These are phyloP conservation scores for Metschnikowia matae DNA, from an alignment of 805 yeast species.

Conservation along the genomic window DNA sequence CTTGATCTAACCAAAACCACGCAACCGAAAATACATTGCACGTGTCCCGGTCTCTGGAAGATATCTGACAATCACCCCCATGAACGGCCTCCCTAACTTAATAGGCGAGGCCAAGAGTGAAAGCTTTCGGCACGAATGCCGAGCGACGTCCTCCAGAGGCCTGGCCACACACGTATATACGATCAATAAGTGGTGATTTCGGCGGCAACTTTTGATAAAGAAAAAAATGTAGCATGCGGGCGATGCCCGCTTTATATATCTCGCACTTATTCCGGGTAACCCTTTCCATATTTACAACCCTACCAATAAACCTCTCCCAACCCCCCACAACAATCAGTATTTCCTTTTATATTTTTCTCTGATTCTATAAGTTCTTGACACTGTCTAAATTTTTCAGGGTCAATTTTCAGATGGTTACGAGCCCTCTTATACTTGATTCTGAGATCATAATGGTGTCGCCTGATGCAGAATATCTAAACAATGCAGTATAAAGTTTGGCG, in stretches of 20 bases:
- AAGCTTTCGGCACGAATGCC: conserved; percentile 20
- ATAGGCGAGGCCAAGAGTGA: conserved; percentile 32
- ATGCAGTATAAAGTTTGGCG: too few relatives aligned
- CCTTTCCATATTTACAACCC: not conserved
- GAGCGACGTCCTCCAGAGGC: conserved; percentile 16
- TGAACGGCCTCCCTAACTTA: conserved; percentile 33
- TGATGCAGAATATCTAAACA: too few relatives aligned
- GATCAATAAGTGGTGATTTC: conserved; percentile 25
- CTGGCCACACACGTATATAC: conserved; percentile 19
- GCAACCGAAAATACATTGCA: conserved; percentile 16
- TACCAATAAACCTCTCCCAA: too few relatives aligned
- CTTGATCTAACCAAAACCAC: conserved; percentile 35
- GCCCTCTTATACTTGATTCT: too few relatives aligned
- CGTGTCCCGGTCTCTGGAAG: conserved; percentile 7
- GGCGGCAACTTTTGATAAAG: conserved; percentile 40
- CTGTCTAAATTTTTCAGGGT: too few relatives aligned
- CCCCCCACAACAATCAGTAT: too few relatives aligned
- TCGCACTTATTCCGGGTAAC: conserved; percentile 14
- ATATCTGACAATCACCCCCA: conserved; percentile 15
- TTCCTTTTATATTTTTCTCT: too few relatives aligned
- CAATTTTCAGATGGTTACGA: too few relatives aligned
- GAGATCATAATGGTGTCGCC: too few relatives aligned
- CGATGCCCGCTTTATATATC: conserved; percentile 5
- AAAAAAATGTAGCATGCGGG: conserved; percentile 5
- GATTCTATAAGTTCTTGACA: too few relatives aligned